phyloP scores from a whole-genome alignment of 345 rosid species.

The Eucalyptus camaldulensis region DNA sequence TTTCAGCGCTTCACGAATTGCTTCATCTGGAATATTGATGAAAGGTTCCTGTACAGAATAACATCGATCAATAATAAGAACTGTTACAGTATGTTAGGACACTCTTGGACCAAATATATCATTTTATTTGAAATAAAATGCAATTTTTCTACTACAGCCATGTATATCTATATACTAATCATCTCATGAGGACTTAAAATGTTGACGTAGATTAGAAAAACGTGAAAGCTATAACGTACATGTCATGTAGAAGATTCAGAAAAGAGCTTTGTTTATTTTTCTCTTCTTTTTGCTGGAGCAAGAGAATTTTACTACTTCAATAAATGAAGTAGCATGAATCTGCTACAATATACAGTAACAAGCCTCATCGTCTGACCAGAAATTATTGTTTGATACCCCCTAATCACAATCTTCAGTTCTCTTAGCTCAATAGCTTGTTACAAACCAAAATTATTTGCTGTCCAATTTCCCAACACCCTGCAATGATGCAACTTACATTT shows the following conservation, averaged over 20 bases:
- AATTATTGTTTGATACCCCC: neutral
- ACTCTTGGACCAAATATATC: neutral
- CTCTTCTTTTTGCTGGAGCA: neutral
- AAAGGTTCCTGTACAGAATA: conserved; percentile 49
- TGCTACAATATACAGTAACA: neutral
- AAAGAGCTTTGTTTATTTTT: neutral
- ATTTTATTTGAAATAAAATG: neutral
- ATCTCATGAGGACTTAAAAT: neutral
- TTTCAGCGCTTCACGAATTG: conserved; percentile 59
- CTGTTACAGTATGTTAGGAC: neutral
- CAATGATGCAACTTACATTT: neutral
- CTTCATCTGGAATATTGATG: conserved; percentile 53
- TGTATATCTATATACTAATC: neutral
- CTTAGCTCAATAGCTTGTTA: neutral
- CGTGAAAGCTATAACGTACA: neutral
- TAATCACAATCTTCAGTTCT: neutral
- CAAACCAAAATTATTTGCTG: neutral
- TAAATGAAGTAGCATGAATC: neutral
- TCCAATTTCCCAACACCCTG: neutral
- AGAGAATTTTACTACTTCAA: neutral
- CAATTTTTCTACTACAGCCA: neutral
- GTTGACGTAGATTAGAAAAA: neutral
- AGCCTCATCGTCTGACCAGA: neutral
- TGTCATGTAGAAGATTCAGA: neutral
- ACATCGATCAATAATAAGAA: neutral